Base-by-base conservation (phyloP, 441 rosid genomes). In the Euphorbia corollata region DNA sequence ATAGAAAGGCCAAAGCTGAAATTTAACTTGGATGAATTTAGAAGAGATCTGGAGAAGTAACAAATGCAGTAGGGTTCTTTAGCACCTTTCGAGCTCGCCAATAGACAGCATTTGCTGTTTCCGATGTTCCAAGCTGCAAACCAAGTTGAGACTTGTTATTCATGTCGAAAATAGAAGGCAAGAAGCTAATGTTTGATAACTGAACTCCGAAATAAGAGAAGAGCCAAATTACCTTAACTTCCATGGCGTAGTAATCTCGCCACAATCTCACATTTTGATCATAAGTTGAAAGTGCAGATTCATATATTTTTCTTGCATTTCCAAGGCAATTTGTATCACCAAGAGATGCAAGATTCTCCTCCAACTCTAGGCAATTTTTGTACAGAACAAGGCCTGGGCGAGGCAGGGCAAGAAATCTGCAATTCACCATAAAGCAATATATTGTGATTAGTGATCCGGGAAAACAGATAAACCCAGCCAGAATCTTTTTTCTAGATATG, bases 61-160 rank as follows among this genome's bases (percentile, higher is more conserved):
- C 38, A 34, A 75, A 74, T 9, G 71, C 74, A 10, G 83, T 82
- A 13, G 82, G 71, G 34, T 80, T 83, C 62, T 76, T 84, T 1
- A 92, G 79, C 1, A 85, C 80, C 84, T 87, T 92, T 64, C 84
- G 79, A 2, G 97, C 96, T 0, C 94, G 92, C 92, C 94, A 88
- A 58, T 77, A 66, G 59, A 92, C 83, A 0, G 86, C 88, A 20
- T 72, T 71, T 11, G 87, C 83, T 0, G 87, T 85, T 78, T 88
- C 95, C 13, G 97, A 82, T 32, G 92, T 93, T 70, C 96, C 98
- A 77, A 84, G 68, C 98, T 93, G 89, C 63, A 53, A 59, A 53
- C 68, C 15, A 51, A 50, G 43, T 71, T 47, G 19, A 61, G n/a
- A 24, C 19, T 45, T 3, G 61, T 19, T 39, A 36, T 6, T 50